phyloP scores from a whole-genome alignment of 2,329 filamentous ascomycete species.

The Monilinia fructicola region DNA sequence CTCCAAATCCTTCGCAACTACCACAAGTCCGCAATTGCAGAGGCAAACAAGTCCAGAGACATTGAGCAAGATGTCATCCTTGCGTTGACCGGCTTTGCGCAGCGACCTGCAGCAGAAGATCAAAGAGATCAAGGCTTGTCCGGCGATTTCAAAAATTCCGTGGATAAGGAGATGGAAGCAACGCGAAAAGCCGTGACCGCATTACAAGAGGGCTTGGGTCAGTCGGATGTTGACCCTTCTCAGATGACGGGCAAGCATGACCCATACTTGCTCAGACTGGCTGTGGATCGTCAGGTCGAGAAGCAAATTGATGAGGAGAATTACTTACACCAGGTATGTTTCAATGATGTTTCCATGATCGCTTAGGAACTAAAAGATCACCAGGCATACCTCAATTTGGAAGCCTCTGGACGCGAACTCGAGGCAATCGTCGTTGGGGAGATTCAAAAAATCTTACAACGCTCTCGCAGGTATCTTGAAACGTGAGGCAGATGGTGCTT shows the following conservation, averaged over 20 bases:
- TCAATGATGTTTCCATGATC: constrained; percentile 19
- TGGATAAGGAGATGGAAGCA: constrained; percentile 89
- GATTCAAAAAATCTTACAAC: constrained; percentile 97
- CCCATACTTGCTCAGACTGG: constrained; percentile 81
- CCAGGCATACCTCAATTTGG: constrained; percentile 89
- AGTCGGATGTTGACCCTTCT: constrained; percentile 75
- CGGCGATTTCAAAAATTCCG: constrained; percentile 94
- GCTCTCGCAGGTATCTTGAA: constrained; percentile 89
- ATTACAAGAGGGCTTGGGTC: constrained; percentile 77
- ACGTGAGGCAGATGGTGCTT: constrained; percentile 81
- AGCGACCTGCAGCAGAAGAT: constrained; percentile 93
- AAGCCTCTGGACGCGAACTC: constrained; percentile 89
- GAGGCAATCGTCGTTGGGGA: constrained; percentile 96
- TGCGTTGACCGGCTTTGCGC: constrained; percentile 77
- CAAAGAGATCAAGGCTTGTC: constrained; percentile 94
- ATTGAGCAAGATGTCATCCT: constrained; percentile 90
- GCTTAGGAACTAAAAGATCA: constrained; percentile 35
- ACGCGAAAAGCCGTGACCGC: constrained; percentile 77
- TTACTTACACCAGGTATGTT: constrained; percentile 80
- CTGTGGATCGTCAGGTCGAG: constrained; percentile 87
- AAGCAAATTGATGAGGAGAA: constrained; percentile 96
- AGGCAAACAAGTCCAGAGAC: constrained; percentile 84
- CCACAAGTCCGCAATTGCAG: constrained; percentile 75
- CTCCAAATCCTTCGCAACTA: constrained; percentile 76
- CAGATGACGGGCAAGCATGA: constrained; percentile 82